These are phyloP conservation scores for Mesembryanthemum crystallinum DNA, from an alignment of 148 eudicot genomes.

Conservation along the genomic window DNA sequence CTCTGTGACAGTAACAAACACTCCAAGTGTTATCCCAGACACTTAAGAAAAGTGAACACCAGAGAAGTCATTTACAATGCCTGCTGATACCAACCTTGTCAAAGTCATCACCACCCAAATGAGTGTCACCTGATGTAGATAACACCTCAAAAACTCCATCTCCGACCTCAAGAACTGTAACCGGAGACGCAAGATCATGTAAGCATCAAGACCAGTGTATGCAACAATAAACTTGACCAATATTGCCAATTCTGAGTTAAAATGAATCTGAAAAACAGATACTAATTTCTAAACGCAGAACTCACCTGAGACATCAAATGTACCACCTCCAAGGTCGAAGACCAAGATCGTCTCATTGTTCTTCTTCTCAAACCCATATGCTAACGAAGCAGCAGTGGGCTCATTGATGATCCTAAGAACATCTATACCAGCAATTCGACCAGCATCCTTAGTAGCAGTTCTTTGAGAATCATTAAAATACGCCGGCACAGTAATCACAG, in stretches of 20 bases:
- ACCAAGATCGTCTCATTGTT: constrained; percentile 65
- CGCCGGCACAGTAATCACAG: constrained; percentile 72
- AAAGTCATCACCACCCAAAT: constrained; percentile 76
- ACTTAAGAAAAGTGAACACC: not conserved
- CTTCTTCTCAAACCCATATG: constrained; percentile 74
- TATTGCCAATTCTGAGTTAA: not conserved
- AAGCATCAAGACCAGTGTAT: not conserved
- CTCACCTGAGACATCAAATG: constrained; percentile 77
- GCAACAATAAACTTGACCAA: not conserved
- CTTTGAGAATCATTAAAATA: constrained; percentile 80
- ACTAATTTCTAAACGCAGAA: not conserved
- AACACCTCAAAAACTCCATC: constrained; percentile 79
- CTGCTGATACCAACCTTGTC: constrained; percentile 50
- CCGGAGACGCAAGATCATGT: constrained; percentile 12
- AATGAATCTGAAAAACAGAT: not conserved
- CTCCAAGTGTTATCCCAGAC: not conserved
- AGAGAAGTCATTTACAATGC: not conserved
- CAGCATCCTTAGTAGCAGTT: constrained; percentile 70
- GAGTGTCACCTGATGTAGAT: constrained; percentile 76
- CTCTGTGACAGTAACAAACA: constrained; percentile 34
- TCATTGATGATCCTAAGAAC: constrained; percentile 71
- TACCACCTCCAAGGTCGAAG: constrained; percentile 79
- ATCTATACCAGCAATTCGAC: constrained; percentile 69
- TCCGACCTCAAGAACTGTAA: constrained; percentile 72
- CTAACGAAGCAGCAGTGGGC: constrained; percentile 74